Conservation (phyloP, 192 early-diverging fungal genomes). For the Funneliformis geosporum region DNA sequence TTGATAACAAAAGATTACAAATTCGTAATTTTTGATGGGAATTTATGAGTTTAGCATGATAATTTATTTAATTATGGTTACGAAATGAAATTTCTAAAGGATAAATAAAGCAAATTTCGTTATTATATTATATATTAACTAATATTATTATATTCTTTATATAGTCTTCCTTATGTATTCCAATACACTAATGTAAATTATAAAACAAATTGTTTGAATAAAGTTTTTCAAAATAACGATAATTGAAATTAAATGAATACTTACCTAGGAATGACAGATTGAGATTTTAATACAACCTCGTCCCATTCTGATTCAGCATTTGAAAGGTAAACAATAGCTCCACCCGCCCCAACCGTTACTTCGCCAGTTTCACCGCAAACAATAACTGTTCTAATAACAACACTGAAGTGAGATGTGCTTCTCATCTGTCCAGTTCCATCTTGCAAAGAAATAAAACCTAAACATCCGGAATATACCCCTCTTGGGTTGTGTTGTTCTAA, state of each 20-base stretch:
- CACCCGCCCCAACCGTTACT: slow-evolving; percentile 86
- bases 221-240: not conserved
- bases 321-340: slow-evolving; percentile 88
- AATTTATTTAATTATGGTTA: no score
- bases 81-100: no score
- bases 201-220: not conserved
- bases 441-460: slow-evolving; percentile 81
- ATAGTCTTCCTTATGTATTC: not conserved
- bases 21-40: no score
- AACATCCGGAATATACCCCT: slow-evolving; percentile 85
- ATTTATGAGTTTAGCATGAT: no score
- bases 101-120: no score
- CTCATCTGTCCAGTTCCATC: slow-evolving; percentile 31
- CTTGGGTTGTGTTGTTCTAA: slow-evolving; percentile 72
- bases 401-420: slow-evolving; percentile 71
- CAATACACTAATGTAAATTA: not conserved
- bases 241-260: not conserved
- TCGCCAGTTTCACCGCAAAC: slow-evolving; percentile 44
- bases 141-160: not conserved
- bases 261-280: slow-evolving; percentile 58
- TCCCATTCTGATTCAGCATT: slow-evolving; percentile 84
- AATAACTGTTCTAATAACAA: slow-evolving; percentile 91
- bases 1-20: no score
- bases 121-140: no score
- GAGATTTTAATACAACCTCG: slow-evolving; percentile 82